phyloP scores from a whole-genome alignment of 208 protist genomes.

The Trypanosoma platydactyli region DNA sequence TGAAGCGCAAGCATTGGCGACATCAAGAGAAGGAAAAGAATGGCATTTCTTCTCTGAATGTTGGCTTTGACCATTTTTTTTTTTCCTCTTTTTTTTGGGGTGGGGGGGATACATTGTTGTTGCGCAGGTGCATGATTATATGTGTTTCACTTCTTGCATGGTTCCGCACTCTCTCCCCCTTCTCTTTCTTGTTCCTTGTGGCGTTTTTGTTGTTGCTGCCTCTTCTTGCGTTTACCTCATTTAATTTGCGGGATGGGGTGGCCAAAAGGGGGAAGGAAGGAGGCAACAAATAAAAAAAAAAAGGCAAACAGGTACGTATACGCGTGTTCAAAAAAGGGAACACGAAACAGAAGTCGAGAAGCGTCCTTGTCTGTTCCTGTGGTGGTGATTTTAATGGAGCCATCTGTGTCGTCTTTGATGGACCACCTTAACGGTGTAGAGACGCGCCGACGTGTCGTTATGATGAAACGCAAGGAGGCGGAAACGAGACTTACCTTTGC shows the following conservation, averaged over 20 bases:
- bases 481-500: constrained; percentile 59
- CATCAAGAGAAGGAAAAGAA: no score
- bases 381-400: constrained; percentile 33
- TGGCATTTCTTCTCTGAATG: no score
- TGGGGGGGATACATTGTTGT: neutral
- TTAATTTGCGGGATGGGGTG: no score
- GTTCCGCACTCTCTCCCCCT: neutral
- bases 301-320: neutral
- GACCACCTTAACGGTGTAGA: constrained; percentile 79
- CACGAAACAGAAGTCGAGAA: neutral
- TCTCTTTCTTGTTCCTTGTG: neutral
- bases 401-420: constrained; percentile 55
- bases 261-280: neutral
- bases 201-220: neutral
- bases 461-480: constrained; percentile 69
- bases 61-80: neutral
- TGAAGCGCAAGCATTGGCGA: no score
- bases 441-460: constrained; percentile 62
- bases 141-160: neutral
- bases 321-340: neutral
- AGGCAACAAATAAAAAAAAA: neutral
- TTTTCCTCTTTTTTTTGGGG: no score
- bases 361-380: neutral
- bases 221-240: neutral
- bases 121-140: no score